These are phyloP conservation scores for Neonectria ditissima DNA, from an alignment of 2,329 filamentous ascomycete genomes.

Conservation along the genomic window DNA sequence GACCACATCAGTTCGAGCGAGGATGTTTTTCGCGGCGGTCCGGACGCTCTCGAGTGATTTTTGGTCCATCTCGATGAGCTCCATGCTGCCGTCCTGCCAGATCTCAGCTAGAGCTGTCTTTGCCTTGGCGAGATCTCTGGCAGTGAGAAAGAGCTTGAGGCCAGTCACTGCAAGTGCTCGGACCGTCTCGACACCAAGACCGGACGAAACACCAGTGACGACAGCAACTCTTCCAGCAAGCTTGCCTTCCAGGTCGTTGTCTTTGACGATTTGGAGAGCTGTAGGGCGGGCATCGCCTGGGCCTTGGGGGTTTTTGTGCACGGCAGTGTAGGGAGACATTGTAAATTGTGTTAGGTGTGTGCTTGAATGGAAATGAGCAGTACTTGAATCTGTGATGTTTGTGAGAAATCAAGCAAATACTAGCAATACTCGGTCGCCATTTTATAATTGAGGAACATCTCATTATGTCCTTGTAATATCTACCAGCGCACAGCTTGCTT, in stretches of 20 bases:
- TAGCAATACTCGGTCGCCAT: not conserved
- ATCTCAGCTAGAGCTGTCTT: conserved; percentile 9
- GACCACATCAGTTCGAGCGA: conserved; percentile 45
- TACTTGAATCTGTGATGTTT: not conserved
- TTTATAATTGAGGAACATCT: not conserved
- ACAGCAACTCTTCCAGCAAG: conserved; percentile 18
- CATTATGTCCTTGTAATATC: not conserved
- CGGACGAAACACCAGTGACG: conserved; percentile 29
- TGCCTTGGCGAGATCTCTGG: conserved; percentile 16
- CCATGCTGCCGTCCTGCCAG: conserved; percentile 15
- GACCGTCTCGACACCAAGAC: conserved; percentile 18
- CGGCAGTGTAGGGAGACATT: conserved; percentile 19
- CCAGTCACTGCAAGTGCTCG: conserved; percentile 13
- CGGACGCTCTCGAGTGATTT: conserved; percentile 35
- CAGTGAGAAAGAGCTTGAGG: conserved; percentile 10
- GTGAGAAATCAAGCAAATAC: not conserved
- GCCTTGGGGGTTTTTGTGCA: conserved; percentile 18
- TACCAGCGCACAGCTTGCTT: not conserved
- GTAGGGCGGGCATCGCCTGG: conserved; percentile 35
- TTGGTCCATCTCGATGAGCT: conserved; percentile 23
- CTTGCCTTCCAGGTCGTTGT: conserved; percentile 20
- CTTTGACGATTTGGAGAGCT: conserved; percentile 25
- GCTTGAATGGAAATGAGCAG: not conserved
- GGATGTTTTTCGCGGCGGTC: conserved; percentile 47
- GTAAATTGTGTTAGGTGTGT: not conserved